Conservation (phyloP, 2,329 filamentous ascomycete genomes). For the Xylaria sp. region DNA sequence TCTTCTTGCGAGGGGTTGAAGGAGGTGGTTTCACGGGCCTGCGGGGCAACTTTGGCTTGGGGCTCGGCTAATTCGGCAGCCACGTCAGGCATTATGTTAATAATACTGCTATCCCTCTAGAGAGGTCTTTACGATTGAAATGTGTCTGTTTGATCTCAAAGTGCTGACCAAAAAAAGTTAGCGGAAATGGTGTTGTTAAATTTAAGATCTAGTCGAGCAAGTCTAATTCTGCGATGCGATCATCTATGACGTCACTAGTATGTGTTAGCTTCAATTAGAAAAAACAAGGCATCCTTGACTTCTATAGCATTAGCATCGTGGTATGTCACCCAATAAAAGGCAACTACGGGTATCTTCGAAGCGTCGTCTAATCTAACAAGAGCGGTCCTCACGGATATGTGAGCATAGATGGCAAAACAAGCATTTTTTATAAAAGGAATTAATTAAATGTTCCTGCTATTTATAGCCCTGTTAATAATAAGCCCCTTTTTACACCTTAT, state of each 20-base stretch:
- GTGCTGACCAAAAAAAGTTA: background rate
- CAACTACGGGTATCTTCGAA: too few relatives aligned
- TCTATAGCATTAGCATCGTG: background rate
- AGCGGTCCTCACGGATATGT: too few relatives aligned
- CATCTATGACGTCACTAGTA: background rate
- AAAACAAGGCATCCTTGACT: background rate
- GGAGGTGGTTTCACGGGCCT: constrained; percentile 9
- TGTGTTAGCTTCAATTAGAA: background rate
- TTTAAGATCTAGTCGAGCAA: background rate
- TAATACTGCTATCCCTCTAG: background rate
- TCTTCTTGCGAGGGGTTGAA: background rate
- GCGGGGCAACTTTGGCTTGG: constrained; percentile 22
- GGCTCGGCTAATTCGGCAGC: constrained; percentile 20
- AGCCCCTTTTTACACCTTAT: too few relatives aligned
- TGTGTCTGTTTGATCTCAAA: background rate
- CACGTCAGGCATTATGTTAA: constrained; percentile 19
- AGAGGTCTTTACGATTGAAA: too few relatives aligned
- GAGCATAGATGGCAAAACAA: too few relatives aligned
- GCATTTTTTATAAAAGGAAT: too few relatives aligned
- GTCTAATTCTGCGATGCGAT: background rate
- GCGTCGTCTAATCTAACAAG: too few relatives aligned
- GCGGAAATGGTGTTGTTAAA: background rate
- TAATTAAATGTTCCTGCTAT: too few relatives aligned
- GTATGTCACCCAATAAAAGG: too few relatives aligned
- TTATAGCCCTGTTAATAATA: too few relatives aligned